These are phyloP conservation scores for Aphanomyces astaci DNA, from an alignment of 352 stramenopile genomes.

Conservation along the genomic window DNA sequence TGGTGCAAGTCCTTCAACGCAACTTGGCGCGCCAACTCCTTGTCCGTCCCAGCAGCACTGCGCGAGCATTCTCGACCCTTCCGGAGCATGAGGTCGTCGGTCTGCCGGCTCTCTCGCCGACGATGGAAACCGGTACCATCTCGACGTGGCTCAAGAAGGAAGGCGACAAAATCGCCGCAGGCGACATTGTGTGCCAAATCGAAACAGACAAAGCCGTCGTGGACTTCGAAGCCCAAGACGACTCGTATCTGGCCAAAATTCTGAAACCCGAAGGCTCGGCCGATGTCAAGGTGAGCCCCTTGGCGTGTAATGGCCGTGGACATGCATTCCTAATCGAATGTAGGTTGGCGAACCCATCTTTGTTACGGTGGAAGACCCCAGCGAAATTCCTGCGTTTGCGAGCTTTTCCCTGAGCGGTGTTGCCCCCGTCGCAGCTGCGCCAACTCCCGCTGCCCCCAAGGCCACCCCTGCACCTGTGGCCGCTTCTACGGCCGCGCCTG, in stretches of 20 bases:
- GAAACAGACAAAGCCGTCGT: constrained; percentile 98
- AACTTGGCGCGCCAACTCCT: constrained; percentile 7
- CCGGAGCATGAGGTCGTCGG: constrained; percentile 72
- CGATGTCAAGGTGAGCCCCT: constrained; percentile 82
- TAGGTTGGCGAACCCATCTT: constrained; percentile 59
- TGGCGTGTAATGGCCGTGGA: constrained; percentile 52
- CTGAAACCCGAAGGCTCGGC: constrained; percentile 74
- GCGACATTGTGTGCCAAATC: constrained; percentile 91
- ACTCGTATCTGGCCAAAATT: constrained; percentile 93
- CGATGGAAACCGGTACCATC: constrained; percentile 94
- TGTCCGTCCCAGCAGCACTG: background rate
- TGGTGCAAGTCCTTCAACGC: constrained; percentile 23
- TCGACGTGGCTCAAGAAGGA: constrained; percentile 90
- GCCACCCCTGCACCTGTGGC: constrained; percentile 26
- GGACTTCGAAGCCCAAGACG: constrained; percentile 96
- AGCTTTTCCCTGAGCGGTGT: constrained; percentile 32
- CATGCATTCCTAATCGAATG: background rate
- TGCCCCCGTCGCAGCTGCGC: constrained; percentile 25
- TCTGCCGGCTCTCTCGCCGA: constrained; percentile 73
- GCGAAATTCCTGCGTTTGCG: constrained; percentile 49
- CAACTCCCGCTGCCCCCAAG: constrained; percentile 26
- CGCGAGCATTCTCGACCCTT: constrained; percentile 18
- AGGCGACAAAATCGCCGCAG: constrained; percentile 86
- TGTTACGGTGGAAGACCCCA: constrained; percentile 48
- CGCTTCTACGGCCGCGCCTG: constrained; percentile 24